phyloP scores from a whole-genome alignment of 331 rosid species.

The Quercus tomentella region DNA sequence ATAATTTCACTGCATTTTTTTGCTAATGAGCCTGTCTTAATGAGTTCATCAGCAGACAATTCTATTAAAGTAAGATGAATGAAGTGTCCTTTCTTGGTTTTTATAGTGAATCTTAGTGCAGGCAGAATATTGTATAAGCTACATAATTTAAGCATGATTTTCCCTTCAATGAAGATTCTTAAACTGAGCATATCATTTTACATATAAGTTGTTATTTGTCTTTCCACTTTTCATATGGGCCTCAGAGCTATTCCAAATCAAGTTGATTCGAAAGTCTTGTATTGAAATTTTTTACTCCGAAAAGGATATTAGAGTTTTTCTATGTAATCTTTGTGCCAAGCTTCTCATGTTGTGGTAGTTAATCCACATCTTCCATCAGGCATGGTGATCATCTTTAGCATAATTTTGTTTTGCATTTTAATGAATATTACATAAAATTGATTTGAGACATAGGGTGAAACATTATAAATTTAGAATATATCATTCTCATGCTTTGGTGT shows the following conservation, averaged over 20 bases:
- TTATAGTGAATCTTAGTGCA: not conserved
- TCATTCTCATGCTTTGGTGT: not conserved
- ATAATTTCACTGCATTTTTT: slow-evolving; percentile 80
- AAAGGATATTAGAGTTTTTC: not conserved
- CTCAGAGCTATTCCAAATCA: not conserved
- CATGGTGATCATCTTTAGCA: not conserved
- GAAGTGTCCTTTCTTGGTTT: not conserved
- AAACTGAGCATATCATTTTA: not conserved
- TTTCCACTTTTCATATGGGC: not conserved
- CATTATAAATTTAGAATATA: not conserved
- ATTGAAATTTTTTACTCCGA: not conserved
- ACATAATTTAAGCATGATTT: not conserved
- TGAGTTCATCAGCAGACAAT: slow-evolving; percentile 93
- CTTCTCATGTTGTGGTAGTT: not conserved
- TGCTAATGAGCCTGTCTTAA: slow-evolving; percentile 86
- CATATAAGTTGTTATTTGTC: not conserved
- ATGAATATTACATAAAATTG: not conserved
- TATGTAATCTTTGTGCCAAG: not conserved
- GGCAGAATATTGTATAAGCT: not conserved
- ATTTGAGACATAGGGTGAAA: not conserved
- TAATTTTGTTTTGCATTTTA: not conserved
- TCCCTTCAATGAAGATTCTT: not conserved
- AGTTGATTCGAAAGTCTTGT: not conserved
- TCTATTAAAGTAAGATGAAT: slow-evolving; percentile 68
- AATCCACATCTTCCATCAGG: not conserved